Percentiles rank a stretch among this genome's conserved stretches.
These are phyloP conservation scores for Podaxis sp. DNA, from an alignment of 768 basidiomycete genomes.

Conservation along the genomic window DNA sequence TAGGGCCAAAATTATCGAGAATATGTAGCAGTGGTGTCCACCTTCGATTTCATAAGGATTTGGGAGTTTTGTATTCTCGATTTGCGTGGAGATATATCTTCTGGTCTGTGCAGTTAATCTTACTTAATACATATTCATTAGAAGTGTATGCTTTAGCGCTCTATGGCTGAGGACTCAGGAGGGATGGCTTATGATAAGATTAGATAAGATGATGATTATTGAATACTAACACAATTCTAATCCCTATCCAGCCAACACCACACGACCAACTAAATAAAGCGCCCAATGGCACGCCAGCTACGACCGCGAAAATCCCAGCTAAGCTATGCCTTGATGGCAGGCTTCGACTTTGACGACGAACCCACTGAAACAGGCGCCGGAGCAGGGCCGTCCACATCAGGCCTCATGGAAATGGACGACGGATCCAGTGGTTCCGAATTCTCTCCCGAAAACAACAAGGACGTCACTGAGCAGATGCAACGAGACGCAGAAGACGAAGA, in stretches of 20 bases:
- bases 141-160: not conserved
- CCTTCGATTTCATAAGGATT: too few species aligned
- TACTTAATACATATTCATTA: too few species aligned
- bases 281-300: conserved; percentile 52
- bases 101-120: too few species aligned
- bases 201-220: not conserved
- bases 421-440: conserved; percentile 57
- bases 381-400: conserved; percentile 41
- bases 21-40: too few species aligned
- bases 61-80: not conserved
- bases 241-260: not conserved
- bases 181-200: not conserved
- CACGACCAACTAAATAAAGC: conserved; percentile 8
- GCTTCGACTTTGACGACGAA: conserved; percentile 34
- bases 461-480: conserved; percentile 22
- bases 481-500: conserved; percentile 32
- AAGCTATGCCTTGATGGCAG: conserved; percentile 46
- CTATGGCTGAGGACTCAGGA: not conserved
- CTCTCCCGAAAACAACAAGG: conserved; percentile 38
- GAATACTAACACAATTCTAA: not conserved
- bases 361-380: conserved; percentile 28
- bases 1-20: too few species aligned
- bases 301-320: conserved; percentile 53
- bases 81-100: not conserved
- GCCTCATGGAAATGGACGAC: conserved; percentile 30